These are phyloP conservation scores for Camellia granthamiana DNA, from an alignment of 148 eudicot genomes.

Conservation along the genomic window DNA sequence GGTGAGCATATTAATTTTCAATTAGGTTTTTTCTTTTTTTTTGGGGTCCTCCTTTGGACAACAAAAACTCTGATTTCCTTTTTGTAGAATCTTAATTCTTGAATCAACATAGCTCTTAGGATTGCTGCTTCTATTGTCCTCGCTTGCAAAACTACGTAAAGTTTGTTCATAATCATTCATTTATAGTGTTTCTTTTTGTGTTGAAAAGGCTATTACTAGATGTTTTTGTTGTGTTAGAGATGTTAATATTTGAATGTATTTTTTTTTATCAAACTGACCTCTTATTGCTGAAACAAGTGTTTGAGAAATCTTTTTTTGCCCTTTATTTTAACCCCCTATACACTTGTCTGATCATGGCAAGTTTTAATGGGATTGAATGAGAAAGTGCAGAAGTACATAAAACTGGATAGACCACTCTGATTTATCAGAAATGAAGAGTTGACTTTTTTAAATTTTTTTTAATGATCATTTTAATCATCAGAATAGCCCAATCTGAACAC, in stretches of 20 bases:
- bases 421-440: too few species aligned
- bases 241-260: background rate
- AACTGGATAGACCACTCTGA: background rate
- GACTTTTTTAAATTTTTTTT: too few species aligned
- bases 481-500: too few species aligned
- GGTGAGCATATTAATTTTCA: slow-evolving; percentile 20
- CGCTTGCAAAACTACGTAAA: background rate
- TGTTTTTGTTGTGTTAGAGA: background rate
- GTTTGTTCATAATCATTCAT: background rate
- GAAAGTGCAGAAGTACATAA: background rate
- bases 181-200: background rate
- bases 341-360: background rate
- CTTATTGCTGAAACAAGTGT: too few species aligned
- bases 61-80: background rate
- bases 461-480: too few species aligned
- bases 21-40: background rate
- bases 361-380: background rate
- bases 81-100: background rate
- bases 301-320: too few species aligned
- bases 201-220: too few species aligned
- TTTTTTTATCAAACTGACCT: background rate
- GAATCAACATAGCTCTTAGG: background rate
- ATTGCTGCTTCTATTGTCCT: background rate
- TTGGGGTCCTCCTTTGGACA: background rate
- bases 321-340: background rate